phyloP scores from a whole-genome alignment of 2,329 filamentous ascomycete species.

The Nemania diffusa region DNA sequence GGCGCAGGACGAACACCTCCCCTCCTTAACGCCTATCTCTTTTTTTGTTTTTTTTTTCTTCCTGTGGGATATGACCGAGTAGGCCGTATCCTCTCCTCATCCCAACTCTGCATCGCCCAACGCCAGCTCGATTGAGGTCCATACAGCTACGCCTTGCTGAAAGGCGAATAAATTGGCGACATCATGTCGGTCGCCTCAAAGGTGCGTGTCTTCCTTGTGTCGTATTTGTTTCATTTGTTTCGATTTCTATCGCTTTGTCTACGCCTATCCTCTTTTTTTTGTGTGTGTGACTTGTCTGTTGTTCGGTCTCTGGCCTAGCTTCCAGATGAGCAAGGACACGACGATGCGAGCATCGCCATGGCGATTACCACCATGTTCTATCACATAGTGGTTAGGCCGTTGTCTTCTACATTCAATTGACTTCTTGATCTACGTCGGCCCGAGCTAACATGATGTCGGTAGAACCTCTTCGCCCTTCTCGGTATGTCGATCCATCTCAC shows the following conservation, averaged over 20 bases:
- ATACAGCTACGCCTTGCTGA: constrained; percentile 57
- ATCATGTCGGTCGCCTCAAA: constrained; percentile 72
- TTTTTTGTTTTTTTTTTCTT: constrained; percentile 21
- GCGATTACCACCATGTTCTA: background rate
- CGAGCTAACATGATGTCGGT: constrained; percentile 44
- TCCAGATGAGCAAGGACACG: background rate
- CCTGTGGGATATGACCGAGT: constrained; percentile 51
- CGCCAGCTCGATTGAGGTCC: constrained; percentile 48
- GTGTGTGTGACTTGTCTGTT: background rate
- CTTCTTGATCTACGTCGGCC: background rate
- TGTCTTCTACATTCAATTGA: constrained; percentile 24
- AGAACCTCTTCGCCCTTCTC: constrained; percentile 99
- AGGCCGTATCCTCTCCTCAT: constrained; percentile 50
- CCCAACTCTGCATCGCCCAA: constrained; percentile 38
- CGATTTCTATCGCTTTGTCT: background rate
- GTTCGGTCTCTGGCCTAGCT: background rate
- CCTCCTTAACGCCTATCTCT: constrained; percentile 19
- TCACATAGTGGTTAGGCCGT: background rate
- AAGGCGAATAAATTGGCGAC: constrained; percentile 66
- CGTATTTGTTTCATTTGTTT: constrained; percentile 7
- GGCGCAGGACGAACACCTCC: constrained; percentile 26
- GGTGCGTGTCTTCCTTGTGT: constrained; percentile 54
- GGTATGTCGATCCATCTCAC: constrained; percentile 70
- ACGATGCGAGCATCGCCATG: background rate
- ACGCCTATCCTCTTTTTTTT: background rate